Evolutionary conservation across 495 filamentous ascomycete species (phyloP).

Genomic region (Opeltia flavorubescens): DNA sequence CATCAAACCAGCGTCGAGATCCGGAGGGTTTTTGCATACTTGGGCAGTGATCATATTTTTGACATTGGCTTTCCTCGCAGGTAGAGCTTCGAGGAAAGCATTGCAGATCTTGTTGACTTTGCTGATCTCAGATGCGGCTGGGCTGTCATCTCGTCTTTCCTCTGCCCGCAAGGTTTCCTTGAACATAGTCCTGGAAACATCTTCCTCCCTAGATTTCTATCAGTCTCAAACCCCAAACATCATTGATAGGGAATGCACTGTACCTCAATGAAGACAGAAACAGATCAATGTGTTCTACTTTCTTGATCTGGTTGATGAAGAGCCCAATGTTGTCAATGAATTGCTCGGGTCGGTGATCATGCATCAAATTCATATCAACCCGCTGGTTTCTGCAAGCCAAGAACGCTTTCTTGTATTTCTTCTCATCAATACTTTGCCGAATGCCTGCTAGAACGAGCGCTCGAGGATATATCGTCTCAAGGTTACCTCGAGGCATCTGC

Average conservation of each 20-base stretch:
- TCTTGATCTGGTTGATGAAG: slow-evolving; percentile 79
- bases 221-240: not conserved
- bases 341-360: slow-evolving; percentile 73
- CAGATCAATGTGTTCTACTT: slow-evolving; percentile 73
- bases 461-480: slow-evolving; percentile 88
- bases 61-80: slow-evolving; percentile 50
- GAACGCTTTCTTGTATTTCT: slow-evolving; percentile 74
- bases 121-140: slow-evolving; percentile 16
- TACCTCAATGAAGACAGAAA: slow-evolving; percentile 83
- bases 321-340: slow-evolving; percentile 62
- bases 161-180: slow-evolving; percentile 51
- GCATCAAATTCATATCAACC: slow-evolving; percentile 97
- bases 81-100: slow-evolving; percentile 58
- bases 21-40: slow-evolving; percentile 82
- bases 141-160: not conserved
- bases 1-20: slow-evolving; percentile 71
- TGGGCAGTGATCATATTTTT: slow-evolving; percentile 92
- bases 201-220: slow-evolving; percentile 54
- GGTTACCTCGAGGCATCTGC: slow-evolving; percentile 89
- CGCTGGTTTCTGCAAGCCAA: slow-evolving; percentile 77
- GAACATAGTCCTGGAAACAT: slow-evolving; percentile 90
- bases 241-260: slow-evolving; percentile 12
- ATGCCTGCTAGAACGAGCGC: slow-evolving; percentile 86
- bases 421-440: slow-evolving; percentile 58
- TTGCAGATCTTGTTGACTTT: slow-evolving; percentile 86